These are phyloP conservation scores for Aegilops tauschii DNA, from an alignment of 176 grass and related monocot species.

Conservation along the genomic window DNA sequence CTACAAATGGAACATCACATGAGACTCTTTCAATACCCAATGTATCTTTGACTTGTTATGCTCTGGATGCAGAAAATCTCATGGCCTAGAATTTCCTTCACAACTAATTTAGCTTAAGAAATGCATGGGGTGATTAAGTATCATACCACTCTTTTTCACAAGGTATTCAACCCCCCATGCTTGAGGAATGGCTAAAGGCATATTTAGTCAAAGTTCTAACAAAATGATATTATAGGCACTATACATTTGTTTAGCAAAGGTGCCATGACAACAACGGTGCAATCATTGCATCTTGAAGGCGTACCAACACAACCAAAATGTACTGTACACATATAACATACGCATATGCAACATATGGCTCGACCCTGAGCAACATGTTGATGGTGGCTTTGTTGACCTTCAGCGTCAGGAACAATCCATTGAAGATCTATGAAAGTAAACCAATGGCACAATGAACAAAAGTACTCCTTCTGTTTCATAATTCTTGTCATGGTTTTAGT, in stretches of 20 bases:
- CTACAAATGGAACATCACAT: neutral
- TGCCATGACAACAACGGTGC: no score
- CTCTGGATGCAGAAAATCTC: no score
- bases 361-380: slow-evolving; percentile 82
- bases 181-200: neutral
- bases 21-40: neutral
- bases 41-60: no score
- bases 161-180: neutral
- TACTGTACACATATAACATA: slow-evolving; percentile 17
- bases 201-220: neutral
- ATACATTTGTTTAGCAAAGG: neutral
- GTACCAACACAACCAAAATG: neutral
- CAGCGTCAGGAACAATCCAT: slow-evolving; percentile 67
- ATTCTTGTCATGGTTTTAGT: no score
- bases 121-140: neutral
- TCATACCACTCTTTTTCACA: neutral
- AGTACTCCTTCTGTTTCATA: no score
- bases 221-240: neutral
- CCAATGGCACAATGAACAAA: neutral
- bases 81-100: no score
- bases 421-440: slow-evolving; percentile 55
- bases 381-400: slow-evolving; percentile 65
- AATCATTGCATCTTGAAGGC: neutral
- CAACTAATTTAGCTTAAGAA: neutral
- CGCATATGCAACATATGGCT: slow-evolving; percentile 95